Evolutionary conservation across 352 stramenopile genomes (phyloP).

Genomic region (Globisporangium irregulare): DNA sequence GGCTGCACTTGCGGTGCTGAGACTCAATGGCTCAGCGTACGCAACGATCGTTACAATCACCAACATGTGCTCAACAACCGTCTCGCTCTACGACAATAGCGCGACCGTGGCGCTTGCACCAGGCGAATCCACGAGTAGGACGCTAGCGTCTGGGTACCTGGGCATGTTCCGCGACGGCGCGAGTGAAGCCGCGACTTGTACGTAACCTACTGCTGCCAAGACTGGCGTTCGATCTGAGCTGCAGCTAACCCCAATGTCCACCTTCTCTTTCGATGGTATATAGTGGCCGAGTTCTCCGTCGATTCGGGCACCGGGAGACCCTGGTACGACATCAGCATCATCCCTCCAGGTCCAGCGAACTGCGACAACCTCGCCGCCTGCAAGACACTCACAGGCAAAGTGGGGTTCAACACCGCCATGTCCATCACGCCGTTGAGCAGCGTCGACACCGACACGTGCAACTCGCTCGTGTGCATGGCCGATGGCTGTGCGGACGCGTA

Average conservation of each 20-base stretch:
- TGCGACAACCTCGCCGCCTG: slow-evolving; percentile 46
- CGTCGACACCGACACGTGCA: slow-evolving; percentile 37
- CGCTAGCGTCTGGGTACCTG: slow-evolving; percentile 36
- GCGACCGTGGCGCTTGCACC: slow-evolving; percentile 33
- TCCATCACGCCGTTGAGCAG: slow-evolving; percentile 48
- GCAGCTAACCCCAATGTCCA: too few species aligned
- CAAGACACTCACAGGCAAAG: slow-evolving; percentile 42
- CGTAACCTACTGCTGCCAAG: background rate
- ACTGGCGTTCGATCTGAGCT: too few species aligned
- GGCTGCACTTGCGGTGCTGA: slow-evolving; percentile 1
- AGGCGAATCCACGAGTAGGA: slow-evolving; percentile 34
- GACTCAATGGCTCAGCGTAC: slow-evolving; percentile 5
- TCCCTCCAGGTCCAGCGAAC: slow-evolving; percentile 36
- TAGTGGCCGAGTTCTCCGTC: slow-evolving; percentile 51
- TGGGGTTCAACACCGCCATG: slow-evolving; percentile 62
- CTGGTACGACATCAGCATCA: slow-evolving; percentile 64
- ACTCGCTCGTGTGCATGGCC: slow-evolving; percentile 38
- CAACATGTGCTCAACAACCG: slow-evolving; percentile 42
- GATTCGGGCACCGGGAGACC: slow-evolving; percentile 30
- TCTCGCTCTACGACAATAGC: slow-evolving; percentile 63
- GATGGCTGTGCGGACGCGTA: slow-evolving; percentile 61
- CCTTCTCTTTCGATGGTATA: background rate
- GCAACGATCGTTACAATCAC: slow-evolving; percentile 37
- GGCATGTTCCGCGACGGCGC: slow-evolving; percentile 59
- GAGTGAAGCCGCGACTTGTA: slow-evolving; percentile 37